Percentiles rank a stretch among this genome's conserved stretches.
phyloP scores from a whole-genome alignment of 2,329 filamentous ascomycete species.

The Fonsecaea multimorphosa region DNA sequence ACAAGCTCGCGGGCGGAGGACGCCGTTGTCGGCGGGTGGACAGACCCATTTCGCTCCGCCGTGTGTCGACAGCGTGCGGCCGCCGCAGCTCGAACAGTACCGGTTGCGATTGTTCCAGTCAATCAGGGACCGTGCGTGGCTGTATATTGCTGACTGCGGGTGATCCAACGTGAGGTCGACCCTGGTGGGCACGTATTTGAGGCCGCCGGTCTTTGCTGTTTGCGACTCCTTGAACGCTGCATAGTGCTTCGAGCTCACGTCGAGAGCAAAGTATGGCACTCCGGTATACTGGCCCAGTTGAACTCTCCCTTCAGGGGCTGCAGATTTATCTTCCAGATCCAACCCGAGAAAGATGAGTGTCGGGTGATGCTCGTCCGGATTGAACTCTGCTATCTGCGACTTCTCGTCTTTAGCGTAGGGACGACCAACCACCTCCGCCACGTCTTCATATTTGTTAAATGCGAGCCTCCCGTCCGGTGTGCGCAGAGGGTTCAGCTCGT shows the following conservation, averaged over 20 bases:
- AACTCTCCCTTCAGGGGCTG: constrained; percentile 43
- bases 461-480: constrained; percentile 66
- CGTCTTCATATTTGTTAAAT: constrained; percentile 70
- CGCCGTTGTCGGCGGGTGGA: constrained; percentile 48
- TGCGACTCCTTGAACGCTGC: constrained; percentile 6
- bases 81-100: constrained; percentile 88
- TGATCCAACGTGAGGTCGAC: constrained; percentile 27
- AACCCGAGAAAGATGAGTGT: constrained; percentile 84
- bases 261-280: constrained; percentile 84
- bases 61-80: constrained; percentile 67
- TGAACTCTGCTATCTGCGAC: constrained; percentile 72
- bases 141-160: constrained; percentile 27
- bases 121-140: constrained; percentile 72
- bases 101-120: constrained; percentile 95
- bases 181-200: constrained; percentile 22
- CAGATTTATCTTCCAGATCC: constrained; percentile 61
- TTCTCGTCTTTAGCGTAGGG: constrained; percentile 75
- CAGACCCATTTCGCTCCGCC: constrained; percentile 53
- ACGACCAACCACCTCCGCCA: constrained; percentile 73
- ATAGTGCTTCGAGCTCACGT: constrained; percentile 64
- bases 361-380: constrained; percentile 71
- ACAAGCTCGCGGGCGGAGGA: constrained; percentile 65
- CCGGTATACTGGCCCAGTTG: constrained; percentile 69
- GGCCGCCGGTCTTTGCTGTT: not conserved
- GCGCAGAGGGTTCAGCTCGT: constrained; percentile 76